Percentiles rank a stretch among this genome's conserved stretches.
Evolutionary conservation across 75 land plant species (phyloP).

Genomic region (Pinus albicaulis): DNA sequence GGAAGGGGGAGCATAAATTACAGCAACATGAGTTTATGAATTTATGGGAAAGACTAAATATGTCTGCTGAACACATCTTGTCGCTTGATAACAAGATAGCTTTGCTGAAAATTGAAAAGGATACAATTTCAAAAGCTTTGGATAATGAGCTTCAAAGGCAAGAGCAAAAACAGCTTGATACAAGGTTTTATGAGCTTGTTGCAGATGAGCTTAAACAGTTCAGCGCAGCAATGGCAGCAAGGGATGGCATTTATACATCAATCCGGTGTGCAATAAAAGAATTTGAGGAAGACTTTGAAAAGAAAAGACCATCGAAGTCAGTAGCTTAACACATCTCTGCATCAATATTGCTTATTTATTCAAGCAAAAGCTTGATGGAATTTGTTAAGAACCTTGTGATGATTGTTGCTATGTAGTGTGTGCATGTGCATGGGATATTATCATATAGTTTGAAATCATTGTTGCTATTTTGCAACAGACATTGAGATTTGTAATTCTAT

Average conservation of each 20-base stretch:
- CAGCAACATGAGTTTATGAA: background rate
- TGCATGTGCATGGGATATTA: no score
- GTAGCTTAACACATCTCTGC: no score
- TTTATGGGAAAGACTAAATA: slow-evolving; percentile 5
- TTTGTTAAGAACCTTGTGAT: no score
- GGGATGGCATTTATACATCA: background rate
- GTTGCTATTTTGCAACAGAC: no score
- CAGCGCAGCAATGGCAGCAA: background rate
- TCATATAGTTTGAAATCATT: no score
- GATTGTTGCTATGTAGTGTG: no score
- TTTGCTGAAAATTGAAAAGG: slow-evolving; percentile 6
- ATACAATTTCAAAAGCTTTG: slow-evolving; percentile 11
- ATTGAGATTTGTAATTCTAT: no score
- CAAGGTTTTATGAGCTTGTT: background rate
- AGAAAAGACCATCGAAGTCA: no score
- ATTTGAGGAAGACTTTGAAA: background rate
- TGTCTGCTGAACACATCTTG: slow-evolving; percentile 8
- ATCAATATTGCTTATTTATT: no score
- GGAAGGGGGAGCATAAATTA: no score
- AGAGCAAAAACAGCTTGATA: slow-evolving; percentile 7
- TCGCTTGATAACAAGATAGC: slow-evolving; percentile 8
- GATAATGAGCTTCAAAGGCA: slow-evolving; percentile 9
- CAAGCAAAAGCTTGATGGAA: no score
- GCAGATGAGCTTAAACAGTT: background rate
- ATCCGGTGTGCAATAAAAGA: background rate